Evolutionary conservation across 2,329 filamentous ascomycete species (phyloP).

Genomic region (Colletotrichum sp.): DNA sequence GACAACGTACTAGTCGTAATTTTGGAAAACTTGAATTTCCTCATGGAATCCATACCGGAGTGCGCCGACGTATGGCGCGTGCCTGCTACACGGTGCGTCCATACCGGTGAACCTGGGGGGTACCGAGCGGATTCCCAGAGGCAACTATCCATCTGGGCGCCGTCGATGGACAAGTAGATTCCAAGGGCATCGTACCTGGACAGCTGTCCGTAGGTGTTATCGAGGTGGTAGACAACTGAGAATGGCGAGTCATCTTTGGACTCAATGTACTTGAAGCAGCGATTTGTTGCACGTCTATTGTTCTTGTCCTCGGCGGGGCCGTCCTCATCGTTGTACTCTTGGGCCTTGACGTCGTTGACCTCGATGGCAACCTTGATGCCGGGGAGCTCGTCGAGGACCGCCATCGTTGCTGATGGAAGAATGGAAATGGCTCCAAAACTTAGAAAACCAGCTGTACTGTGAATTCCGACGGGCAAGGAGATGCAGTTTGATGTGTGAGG

Average conservation of each 20-base stretch:
- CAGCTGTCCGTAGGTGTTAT: constrained; percentile 12
- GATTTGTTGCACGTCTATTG: background rate
- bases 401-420: constrained; percentile 23
- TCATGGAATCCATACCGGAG: background rate
- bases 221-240: constrained; percentile 15
- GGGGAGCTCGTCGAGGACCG: constrained; percentile 24
- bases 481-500: background rate
- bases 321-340: constrained; percentile 25
- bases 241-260: constrained; percentile 24
- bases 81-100: background rate
- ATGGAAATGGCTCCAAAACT: background rate
- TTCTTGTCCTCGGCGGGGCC: background rate
- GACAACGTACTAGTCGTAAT: constrained; percentile 20
- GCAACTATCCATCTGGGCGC: constrained; percentile 2
- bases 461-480: background rate
- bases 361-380: constrained; percentile 27
- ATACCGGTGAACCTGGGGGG: background rate
- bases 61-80: background rate
- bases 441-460: background rate
- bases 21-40: constrained; percentile 24
- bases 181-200: constrained; percentile 13
- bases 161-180: constrained; percentile 23
- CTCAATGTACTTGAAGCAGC: constrained; percentile 23
- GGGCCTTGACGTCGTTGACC: constrained; percentile 21
- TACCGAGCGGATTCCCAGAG: background rate